Evolutionary conservation across 176 grass and related monocot species (phyloP).

Genomic region (Saccharum officinarum): DNA sequence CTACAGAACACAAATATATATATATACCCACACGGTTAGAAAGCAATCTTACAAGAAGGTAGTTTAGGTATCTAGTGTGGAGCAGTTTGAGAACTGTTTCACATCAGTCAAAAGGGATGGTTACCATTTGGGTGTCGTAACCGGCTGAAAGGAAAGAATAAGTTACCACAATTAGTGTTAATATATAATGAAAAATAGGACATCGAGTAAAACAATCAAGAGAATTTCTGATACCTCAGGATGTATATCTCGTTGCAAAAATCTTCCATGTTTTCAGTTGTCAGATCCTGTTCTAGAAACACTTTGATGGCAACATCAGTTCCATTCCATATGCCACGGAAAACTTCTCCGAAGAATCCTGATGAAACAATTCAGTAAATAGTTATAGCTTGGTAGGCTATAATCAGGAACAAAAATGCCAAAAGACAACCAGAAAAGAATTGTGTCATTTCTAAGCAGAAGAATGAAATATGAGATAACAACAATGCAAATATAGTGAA

Average conservation of each 20-base stretch:
- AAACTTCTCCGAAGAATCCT: conserved; percentile 99
- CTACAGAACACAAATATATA: conserved; percentile 53
- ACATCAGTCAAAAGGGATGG: conserved; percentile 35
- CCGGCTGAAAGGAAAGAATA: conserved; percentile 71
- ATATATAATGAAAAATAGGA: conserved; percentile 20
- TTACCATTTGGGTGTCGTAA: conserved; percentile 99
- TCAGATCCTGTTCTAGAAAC: conserved; percentile 98
- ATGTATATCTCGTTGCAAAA: conserved; percentile 99
- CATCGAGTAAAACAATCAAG: conserved; percentile 5
- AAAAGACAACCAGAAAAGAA: not conserved
- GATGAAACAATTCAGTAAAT: conserved; percentile 35
- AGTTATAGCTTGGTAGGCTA: not conserved
- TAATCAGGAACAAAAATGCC: not conserved
- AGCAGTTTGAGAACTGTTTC: conserved; percentile 15
- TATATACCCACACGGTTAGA: conserved; percentile 9
- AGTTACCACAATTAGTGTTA: conserved; percentile 40
- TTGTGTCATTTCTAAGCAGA: conserved; percentile 2
- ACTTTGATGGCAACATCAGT: conserved; percentile 99
- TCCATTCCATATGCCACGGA: conserved; percentile 98
- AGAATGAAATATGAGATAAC: conserved; percentile 21
- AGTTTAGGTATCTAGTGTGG: not conserved
- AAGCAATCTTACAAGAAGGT: conserved; percentile 3
- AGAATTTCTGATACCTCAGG: conserved; percentile 60
- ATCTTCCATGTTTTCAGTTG: conserved; percentile 99
- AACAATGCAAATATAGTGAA: conserved; percentile 3